A percentile compares a stretch with the other conserved stretches of the same genome.
Evolutionary conservation across 129 eudicot genomes (phyloP).

Genomic region (Deinandra increscens): DNA sequence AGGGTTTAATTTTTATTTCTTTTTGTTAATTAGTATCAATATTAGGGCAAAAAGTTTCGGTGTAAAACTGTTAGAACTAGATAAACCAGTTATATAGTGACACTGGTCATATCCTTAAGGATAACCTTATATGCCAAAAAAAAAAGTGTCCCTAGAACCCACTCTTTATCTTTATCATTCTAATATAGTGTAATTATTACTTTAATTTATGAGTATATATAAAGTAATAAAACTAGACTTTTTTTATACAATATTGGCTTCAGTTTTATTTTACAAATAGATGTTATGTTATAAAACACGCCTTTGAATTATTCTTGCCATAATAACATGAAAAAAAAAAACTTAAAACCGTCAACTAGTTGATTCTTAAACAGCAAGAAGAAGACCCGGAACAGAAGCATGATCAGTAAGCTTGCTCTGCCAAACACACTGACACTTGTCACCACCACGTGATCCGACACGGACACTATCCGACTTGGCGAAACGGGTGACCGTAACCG

Average conservation of each 20-base stretch:
- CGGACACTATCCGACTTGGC: slow-evolving; percentile 5
- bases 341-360: background rate
- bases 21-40: too few relatives aligned
- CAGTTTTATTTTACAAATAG: background rate
- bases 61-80: too few relatives aligned
- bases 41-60: too few relatives aligned
- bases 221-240: too few relatives aligned
- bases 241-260: background rate
- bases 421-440: slow-evolving; percentile 47
- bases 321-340: background rate
- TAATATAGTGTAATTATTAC: too few relatives aligned
- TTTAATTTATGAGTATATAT: too few relatives aligned
- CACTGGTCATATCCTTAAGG: too few relatives aligned
- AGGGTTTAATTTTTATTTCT: too few relatives aligned
- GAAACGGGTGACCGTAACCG: slow-evolving; percentile 46
- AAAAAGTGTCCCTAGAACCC: too few relatives aligned
- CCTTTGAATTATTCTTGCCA: background rate
- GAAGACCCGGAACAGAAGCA: slow-evolving; percentile 49
- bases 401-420: slow-evolving; percentile 41
- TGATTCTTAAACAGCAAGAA: slow-evolving; percentile 40
- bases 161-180: too few relatives aligned
- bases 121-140: too few relatives aligned
- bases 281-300: background rate
- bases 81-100: too few relatives aligned
- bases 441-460: slow-evolving; percentile 11